These are phyloP conservation scores for Kluyveromyces nonfermentans DNA, from an alignment of 805 yeast species.

Conservation along the genomic window DNA sequence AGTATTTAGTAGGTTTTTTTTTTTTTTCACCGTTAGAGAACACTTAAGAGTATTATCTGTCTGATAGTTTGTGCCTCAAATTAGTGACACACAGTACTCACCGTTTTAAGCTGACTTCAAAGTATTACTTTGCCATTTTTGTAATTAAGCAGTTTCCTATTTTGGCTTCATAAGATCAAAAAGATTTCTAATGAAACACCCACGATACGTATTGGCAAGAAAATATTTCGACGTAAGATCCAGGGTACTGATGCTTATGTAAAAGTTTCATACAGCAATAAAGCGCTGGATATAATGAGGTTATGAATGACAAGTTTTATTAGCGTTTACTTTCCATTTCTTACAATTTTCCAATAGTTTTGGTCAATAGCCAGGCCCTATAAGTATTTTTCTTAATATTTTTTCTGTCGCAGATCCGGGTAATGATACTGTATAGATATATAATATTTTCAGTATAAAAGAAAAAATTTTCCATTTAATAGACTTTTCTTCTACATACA, in stretches of 20 bases:
- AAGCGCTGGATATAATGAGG: too few species aligned
- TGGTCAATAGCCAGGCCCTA: constrained; percentile 29
- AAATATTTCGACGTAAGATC: too few species aligned
- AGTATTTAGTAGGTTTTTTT: neutral
- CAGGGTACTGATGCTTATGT: too few species aligned
- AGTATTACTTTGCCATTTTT: neutral
- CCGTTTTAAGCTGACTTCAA: too few species aligned
- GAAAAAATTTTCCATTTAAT: neutral
- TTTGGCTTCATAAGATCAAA: neutral
- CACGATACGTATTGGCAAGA: too few species aligned
- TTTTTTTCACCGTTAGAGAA: neutral
- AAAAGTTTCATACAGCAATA: too few species aligned
- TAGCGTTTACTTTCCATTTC: too few species aligned
- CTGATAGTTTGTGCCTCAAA: neutral
- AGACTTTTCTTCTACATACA: neutral
- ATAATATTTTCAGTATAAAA: constrained; percentile 10
- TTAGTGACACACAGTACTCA: too few species aligned
- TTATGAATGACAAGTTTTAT: too few species aligned
- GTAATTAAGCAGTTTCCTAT: neutral
- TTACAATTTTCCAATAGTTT: neutral
- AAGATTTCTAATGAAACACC: neutral
- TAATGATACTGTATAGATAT: constrained; percentile 17
- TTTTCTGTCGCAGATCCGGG: constrained; percentile 13
- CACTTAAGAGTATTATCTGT: neutral
- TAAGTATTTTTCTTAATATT: constrained; percentile 22